These are phyloP conservation scores for Globisporangium orthogonon DNA, from an alignment of 352 stramenopile species.

Conservation along the genomic window DNA sequence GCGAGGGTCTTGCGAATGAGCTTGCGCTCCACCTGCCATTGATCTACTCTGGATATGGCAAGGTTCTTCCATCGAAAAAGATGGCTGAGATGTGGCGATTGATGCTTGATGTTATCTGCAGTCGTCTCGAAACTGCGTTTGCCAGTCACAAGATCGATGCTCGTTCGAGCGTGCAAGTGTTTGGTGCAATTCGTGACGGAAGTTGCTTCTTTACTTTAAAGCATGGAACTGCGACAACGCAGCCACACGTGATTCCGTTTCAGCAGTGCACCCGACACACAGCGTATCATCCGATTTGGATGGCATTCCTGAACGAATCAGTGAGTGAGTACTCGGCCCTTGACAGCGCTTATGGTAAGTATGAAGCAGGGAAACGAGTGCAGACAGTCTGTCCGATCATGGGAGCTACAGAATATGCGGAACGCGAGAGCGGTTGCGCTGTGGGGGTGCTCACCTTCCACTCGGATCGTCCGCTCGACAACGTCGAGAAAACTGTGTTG, in stretches of 20 bases:
- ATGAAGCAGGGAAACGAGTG: not conserved
- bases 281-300: not conserved
- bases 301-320: slow-evolving; percentile 2
- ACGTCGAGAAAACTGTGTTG: slow-evolving; percentile 1
- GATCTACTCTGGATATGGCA: not conserved
- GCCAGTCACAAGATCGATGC: not conserved
- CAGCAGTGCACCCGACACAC: not conserved
- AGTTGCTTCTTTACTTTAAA: slow-evolving; percentile 9
- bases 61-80: slow-evolving; percentile 4
- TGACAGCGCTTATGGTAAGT: not conserved
- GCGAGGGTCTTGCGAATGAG: slow-evolving; percentile 5
- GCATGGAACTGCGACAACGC: not conserved
- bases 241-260: slow-evolving; percentile 2
- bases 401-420: not conserved
- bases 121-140: slow-evolving; percentile 7
- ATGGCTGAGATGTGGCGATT: slow-evolving; percentile 7
- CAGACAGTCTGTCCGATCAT: slow-evolving; percentile 8
- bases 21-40: slow-evolving; percentile 3
- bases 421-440: not conserved
- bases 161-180: slow-evolving; percentile 6
- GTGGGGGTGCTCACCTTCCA: slow-evolving; percentile 8
- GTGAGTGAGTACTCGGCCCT: not conserved
- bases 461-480: not conserved
- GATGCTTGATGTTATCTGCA: slow-evolving; percentile 6
- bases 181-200: slow-evolving; percentile 4